Evolutionary conservation across 441 rosid species (phyloP), one percentile per base, ranked within the genome.

Genomic region (Cnidoscolus chayamansa): DNA sequence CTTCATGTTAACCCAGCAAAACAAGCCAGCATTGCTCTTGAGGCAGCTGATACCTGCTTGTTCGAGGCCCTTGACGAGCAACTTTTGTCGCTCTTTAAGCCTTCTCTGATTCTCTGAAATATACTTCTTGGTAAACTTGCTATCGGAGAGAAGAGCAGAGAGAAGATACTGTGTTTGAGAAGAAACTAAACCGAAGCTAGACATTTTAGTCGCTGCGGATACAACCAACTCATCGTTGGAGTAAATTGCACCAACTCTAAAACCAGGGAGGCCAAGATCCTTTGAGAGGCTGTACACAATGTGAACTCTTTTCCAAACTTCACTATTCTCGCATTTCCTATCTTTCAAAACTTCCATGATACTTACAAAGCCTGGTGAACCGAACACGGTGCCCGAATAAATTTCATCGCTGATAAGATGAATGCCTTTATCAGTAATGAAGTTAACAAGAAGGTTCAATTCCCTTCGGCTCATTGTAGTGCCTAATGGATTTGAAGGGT

Each of bases 401-500:
- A 94, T 94, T 78, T 94, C 99, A 70, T 92, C 99, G 81, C 99
- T 90, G 4, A 94, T 86, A 31, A 94, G 88, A 83, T 94, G 99
- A 77, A 92, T 86, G 48, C 78, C 76, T 67, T 94, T 94, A 25
- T 74, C 80, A 4, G 86, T 45, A 51, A 90, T 78, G 82, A 94
- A 94, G 79, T 73, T 83, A 62, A 94, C 68, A 63, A 94, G 94
- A 78, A 92, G 94, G 80, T 87, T 84, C 47, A 92, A 80, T 74
- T 92, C 97, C 13, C 72, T 72, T 75, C 87, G 80, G 53, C 79
- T 84, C 87, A 87, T 84, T 32, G 97, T 83, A 6, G 96, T 94
- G 75, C 98, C 98, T 76, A 92, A 76, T 20, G 98, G 98, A 69
- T 92, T 94, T 4, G 97, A 93, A 10, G 97, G 98, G 85, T 94